Base-by-base conservation (phyloP, 371 early-diverging fungal species). In the Mortierella polycephala region DNA sequence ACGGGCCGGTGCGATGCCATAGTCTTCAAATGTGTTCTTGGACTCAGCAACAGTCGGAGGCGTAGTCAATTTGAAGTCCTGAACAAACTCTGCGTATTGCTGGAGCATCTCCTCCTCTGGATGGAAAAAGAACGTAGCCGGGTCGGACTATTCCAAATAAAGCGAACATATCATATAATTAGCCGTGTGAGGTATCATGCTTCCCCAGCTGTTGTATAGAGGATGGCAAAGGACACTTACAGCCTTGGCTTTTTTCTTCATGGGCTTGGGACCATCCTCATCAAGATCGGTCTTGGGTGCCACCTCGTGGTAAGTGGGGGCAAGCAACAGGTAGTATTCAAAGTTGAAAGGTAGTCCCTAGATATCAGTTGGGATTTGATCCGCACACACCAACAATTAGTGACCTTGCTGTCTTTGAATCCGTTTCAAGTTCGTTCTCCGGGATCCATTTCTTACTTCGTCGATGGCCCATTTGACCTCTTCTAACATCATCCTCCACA, bases 101-200 rank as follows among this genome's bases (percentile, higher is more conserved):
- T 90, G 89, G 53, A 97, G 87, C 59, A 96, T 88, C 74, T 96
- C 97, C 74, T 98, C 98, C 74, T 98, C 98, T 0, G 94, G 87
- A 74, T 97, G 96, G 72, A 94, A 90, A 73, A 93, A 94, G 76
- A 93, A 92, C 0, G 88, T 83, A 41, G 83, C 58, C n/a, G 81
- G 71, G 4, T 74, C 84, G 37, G 72, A 57, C 77, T 81, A 76
- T 51, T 42, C 39, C 12, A 46, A 14, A 57, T 21, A 18, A 47
- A 49, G 53, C 39, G 7, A 40, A 20, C 20, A 39, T n/a, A 52
- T 23, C 5, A 39, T 52, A 42, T 12, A 40, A 51, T 18, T 4
- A n/a, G 11, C 30, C 30, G 14, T 16, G 13, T 20, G 41, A 30
- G 20, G 13, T n/a, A 13, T 23, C n/a, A 11, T 46, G 30, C 21